A percentile compares a stretch with the other conserved stretches of the same genome.
Evolutionary conservation across 192 early-diverging fungal genomes (phyloP).

Genomic region (Coemansia sp.): DNA sequence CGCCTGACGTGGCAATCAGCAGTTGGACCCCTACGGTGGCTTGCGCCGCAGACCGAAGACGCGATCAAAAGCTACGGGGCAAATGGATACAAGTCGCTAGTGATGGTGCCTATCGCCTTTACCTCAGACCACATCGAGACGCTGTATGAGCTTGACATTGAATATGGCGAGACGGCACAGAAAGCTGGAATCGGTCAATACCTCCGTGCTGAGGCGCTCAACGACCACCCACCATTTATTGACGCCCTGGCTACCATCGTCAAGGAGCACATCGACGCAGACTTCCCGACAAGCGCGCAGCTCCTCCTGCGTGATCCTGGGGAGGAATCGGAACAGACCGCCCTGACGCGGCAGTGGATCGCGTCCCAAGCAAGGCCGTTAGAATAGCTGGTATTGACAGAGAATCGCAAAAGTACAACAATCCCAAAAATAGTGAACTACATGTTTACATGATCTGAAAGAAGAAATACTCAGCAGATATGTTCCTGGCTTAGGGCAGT

Average conservation of each 20-base stretch:
- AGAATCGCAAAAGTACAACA: neutral
- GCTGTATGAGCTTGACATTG: constrained; percentile 92
- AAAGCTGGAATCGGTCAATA: constrained; percentile 81
- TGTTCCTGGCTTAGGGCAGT: no score
- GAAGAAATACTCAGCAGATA: no score
- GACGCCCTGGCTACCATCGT: constrained; percentile 86
- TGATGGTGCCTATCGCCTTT: constrained; percentile 93
- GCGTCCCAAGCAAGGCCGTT: constrained; percentile 21
- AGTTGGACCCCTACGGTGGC: constrained; percentile 89
- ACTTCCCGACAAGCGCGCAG: constrained; percentile 43
- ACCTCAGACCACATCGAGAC: constrained; percentile 98
- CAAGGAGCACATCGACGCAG: constrained; percentile 68
- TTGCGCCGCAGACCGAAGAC: constrained; percentile 83
- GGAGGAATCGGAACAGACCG: constrained; percentile 34
- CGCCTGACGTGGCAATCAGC: constrained; percentile 94
- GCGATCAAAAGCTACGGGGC: constrained; percentile 77
- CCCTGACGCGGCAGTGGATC: constrained; percentile 43
- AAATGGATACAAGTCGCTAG: constrained; percentile 73
- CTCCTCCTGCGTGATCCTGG: constrained; percentile 49
- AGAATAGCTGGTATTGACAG: neutral
- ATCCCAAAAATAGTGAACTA: constrained; percentile 6
- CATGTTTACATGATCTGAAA: no score
- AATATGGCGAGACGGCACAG: constrained; percentile 83
- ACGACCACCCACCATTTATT: constrained; percentile 89
- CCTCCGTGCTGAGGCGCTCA: constrained; percentile 88